Conservation (phyloP, 2,329 filamentous ascomycete genomes). For the Fusarium udum region DNA sequence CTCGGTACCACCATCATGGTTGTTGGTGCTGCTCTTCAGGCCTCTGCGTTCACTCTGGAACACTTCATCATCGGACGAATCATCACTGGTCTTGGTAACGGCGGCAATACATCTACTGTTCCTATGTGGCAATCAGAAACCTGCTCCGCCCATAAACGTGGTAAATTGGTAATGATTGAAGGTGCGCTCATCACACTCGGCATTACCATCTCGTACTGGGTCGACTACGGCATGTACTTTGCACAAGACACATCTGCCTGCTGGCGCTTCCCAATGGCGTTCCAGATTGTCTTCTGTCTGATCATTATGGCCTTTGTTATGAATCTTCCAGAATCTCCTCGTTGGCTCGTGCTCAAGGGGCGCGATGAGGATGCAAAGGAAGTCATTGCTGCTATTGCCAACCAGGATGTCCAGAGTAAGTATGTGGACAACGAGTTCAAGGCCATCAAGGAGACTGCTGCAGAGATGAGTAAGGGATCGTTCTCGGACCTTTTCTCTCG, state of each 20-base stretch:
- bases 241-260: slow-evolving; percentile 49
- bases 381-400: slow-evolving; percentile 63
- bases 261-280: slow-evolving; percentile 69
- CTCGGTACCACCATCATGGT: slow-evolving; percentile 66
- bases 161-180: slow-evolving; percentile 70
- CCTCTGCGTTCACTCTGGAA: slow-evolving; percentile 61
- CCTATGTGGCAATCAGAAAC: slow-evolving; percentile 71
- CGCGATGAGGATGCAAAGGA: slow-evolving; percentile 57
- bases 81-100: slow-evolving; percentile 67
- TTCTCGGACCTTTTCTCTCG: slow-evolving; percentile 68
- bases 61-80: slow-evolving; percentile 69
- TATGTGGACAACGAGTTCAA: slow-evolving; percentile 67
- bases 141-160: slow-evolving; percentile 64
- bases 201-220: slow-evolving; percentile 68
- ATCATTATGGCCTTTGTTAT: slow-evolving; percentile 65
- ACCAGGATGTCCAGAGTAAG: slow-evolving; percentile 62
- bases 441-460: slow-evolving; percentile 72
- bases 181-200: slow-evolving; percentile 66
- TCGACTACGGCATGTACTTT: slow-evolving; percentile 67
- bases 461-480: slow-evolving; percentile 71
- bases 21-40: slow-evolving; percentile 68
- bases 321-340: slow-evolving; percentile 63
- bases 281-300: slow-evolving; percentile 65
- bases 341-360: slow-evolving; percentile 58
- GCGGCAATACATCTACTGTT: slow-evolving; percentile 64